Evolutionary conservation across 176 grass and related monocot genomes (phyloP).

Genomic region (Ensete glaucum): DNA sequence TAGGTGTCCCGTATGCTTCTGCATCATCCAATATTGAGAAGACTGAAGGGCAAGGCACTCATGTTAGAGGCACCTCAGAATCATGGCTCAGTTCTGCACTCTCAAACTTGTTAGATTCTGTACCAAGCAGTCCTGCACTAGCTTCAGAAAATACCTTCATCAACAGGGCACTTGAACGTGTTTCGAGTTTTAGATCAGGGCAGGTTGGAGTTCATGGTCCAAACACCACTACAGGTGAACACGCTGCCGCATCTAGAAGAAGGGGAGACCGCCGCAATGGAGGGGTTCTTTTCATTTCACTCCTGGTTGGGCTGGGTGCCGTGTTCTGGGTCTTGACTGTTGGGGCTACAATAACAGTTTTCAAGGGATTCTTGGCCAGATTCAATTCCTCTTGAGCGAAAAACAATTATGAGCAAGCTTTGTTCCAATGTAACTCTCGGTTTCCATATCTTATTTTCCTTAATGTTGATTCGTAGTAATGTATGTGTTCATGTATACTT

Average conservation of each 20-base stretch:
- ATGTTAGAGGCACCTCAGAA: slow-evolving; percentile 21
- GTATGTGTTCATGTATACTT: background rate
- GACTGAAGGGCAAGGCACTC: slow-evolving; percentile 2
- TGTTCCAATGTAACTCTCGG: no score
- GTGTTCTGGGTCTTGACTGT: slow-evolving; percentile 50
- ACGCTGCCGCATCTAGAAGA: background rate
- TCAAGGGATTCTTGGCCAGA: slow-evolving; percentile 41
- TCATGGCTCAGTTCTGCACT: slow-evolving; percentile 52
- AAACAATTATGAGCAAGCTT: background rate
- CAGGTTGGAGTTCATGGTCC: slow-evolving; percentile 19
- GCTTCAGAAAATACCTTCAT: slow-evolving; percentile 57
- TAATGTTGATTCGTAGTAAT: background rate
- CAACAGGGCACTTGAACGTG: slow-evolving; percentile 51
- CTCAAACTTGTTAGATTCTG: slow-evolving; percentile 55
- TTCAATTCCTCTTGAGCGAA: background rate
- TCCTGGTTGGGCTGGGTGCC: slow-evolving; percentile 50
- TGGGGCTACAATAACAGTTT: slow-evolving; percentile 39
- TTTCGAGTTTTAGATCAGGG: slow-evolving; percentile 65
- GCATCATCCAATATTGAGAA: slow-evolving; percentile 11
- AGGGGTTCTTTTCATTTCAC: slow-evolving; percentile 44
- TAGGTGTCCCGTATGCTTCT: slow-evolving; percentile 36
- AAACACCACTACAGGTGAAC: slow-evolving; percentile 1
- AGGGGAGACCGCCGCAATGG: slow-evolving; percentile 17
- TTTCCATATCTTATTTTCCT: background rate
- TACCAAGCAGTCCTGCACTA: slow-evolving; percentile 63